Evolutionary conservation across 768 basidiomycete genomes (phyloP).

Genomic region (Tulasnella sp.): DNA sequence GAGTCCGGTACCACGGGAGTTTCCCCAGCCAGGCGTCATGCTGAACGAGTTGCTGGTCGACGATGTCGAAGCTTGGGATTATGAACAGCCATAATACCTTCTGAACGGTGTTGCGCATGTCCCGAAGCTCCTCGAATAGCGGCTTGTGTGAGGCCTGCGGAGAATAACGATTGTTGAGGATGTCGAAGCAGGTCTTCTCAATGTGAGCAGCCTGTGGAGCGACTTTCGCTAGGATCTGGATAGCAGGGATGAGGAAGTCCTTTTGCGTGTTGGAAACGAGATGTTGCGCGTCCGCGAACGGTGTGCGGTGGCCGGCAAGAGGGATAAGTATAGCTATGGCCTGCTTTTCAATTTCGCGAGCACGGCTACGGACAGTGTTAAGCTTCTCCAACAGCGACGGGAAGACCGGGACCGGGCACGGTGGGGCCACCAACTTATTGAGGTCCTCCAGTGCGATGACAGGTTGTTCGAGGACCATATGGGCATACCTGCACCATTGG

Average conservation of each 20-base stretch:
- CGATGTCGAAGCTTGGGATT: slow-evolving; percentile 62
- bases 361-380: slow-evolving; percentile 54
- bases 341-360: slow-evolving; percentile 71
- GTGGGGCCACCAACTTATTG: slow-evolving; percentile 59
- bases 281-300: slow-evolving; percentile 58
- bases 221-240: slow-evolving; percentile 45
- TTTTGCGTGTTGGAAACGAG: slow-evolving; percentile 65
- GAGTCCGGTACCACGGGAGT: slow-evolving; percentile 65
- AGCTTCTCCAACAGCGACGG: slow-evolving; percentile 56
- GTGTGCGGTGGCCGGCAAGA: slow-evolving; percentile 49
- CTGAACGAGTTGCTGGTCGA: slow-evolving; percentile 56
- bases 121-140: slow-evolving; percentile 61
- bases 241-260: slow-evolving; percentile 62
- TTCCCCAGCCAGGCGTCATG: slow-evolving; percentile 67
- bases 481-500: slow-evolving; percentile 69
- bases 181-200: slow-evolving; percentile 6
- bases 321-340: slow-evolving; percentile 61
- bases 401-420: slow-evolving; percentile 62
- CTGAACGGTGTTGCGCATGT: slow-evolving; percentile 66
- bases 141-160: slow-evolving; percentile 44
- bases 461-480: slow-evolving; percentile 54
- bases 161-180: background rate
- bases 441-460: slow-evolving; percentile 70
- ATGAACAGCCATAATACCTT: slow-evolving; percentile 66
- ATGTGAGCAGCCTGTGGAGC: slow-evolving; percentile 4